phyloP scores from a whole-genome alignment of 2,329 filamentous ascomycete species.

The Sclerotinia minor region DNA sequence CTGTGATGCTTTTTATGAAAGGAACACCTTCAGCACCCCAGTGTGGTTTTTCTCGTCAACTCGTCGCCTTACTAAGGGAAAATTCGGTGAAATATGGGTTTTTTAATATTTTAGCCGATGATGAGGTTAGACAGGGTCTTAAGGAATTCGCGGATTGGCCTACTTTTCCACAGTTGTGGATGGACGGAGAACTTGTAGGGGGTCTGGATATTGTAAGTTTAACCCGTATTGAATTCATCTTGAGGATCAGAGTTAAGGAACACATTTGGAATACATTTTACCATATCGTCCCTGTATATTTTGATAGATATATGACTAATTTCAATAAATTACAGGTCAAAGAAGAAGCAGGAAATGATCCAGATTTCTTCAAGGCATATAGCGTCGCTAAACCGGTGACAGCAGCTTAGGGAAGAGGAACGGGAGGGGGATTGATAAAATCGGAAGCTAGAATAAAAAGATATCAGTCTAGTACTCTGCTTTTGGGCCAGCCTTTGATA shows the following conservation, averaged over 20 bases:
- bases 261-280: not conserved
- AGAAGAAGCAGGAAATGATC: slow-evolving; percentile 83
- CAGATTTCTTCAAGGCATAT: slow-evolving; percentile 78
- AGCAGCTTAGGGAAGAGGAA: slow-evolving; percentile 5
- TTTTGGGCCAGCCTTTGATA: too few relatives aligned
- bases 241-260: not conserved
- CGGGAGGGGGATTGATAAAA: not conserved
- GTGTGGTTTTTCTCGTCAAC: slow-evolving; percentile 88
- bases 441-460: not conserved
- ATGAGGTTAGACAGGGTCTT: slow-evolving; percentile 92
- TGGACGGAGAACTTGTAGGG: slow-evolving; percentile 85
- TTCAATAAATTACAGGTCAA: slow-evolving; percentile 64
- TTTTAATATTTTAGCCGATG: slow-evolving; percentile 97
- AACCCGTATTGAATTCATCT: not conserved
- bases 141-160: slow-evolving; percentile 99
- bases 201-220: slow-evolving; percentile 88
- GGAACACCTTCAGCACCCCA: slow-evolving; percentile 85
- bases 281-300: not conserved
- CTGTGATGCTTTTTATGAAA: slow-evolving; percentile 99
- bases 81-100: slow-evolving; percentile 94
- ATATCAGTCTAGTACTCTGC: not conserved
- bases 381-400: slow-evolving; percentile 41
- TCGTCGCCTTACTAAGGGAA: slow-evolving; percentile 84
- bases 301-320: slow-evolving; percentile 17
- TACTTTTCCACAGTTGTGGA: slow-evolving; percentile 93